Conservation (phyloP, 1,139 yeast genomes). For the Magnusiomyces clavatus region DNA sequence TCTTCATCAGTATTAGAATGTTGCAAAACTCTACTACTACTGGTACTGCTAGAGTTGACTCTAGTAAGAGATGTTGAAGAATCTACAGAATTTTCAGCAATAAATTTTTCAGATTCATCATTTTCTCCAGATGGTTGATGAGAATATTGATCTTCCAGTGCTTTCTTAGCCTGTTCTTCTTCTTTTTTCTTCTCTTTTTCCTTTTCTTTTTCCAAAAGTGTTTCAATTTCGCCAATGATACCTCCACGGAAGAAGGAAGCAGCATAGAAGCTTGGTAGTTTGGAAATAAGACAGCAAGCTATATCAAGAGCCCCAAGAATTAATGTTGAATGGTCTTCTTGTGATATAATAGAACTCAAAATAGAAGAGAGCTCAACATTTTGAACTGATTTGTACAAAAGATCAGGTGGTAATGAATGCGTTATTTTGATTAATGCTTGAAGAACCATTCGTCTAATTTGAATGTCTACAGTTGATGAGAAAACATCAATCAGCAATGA, state of each 20-base stretch:
- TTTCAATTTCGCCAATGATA: constrained; percentile 45
- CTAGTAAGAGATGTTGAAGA: too few species aligned
- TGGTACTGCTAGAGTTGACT: not conserved
- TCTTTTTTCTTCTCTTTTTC: constrained; percentile 4
- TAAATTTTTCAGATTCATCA: too few species aligned
- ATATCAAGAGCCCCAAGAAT: constrained; percentile 49
- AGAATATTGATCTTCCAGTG: constrained; percentile 3
- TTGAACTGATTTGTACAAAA: constrained; percentile 21
- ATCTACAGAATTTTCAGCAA: too few species aligned
- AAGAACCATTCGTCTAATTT: constrained; percentile 54
- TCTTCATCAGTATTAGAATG: not conserved
- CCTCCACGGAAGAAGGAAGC: constrained; percentile 66
- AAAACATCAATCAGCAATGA: constrained; percentile 62
- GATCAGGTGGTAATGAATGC: constrained; percentile 24
- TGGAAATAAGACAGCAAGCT: constrained; percentile 39
- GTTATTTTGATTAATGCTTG: constrained; percentile 51
- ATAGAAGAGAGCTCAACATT: constrained; percentile 34
- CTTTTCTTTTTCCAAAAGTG: constrained; percentile 14
- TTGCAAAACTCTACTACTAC: not conserved
- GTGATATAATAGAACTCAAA: constrained; percentile 66
- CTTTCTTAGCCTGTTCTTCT: constrained; percentile 5
- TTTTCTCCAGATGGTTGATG: too few species aligned
- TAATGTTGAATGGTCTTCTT: constrained; percentile 35
- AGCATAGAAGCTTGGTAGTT: constrained; percentile 41
- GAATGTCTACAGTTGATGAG: constrained; percentile 66